Percentiles rank a stretch among this genome's conserved stretches.
Conservation (phyloP, 495 filamentous ascomycete genomes). For the Lophium mytilinum region DNA sequence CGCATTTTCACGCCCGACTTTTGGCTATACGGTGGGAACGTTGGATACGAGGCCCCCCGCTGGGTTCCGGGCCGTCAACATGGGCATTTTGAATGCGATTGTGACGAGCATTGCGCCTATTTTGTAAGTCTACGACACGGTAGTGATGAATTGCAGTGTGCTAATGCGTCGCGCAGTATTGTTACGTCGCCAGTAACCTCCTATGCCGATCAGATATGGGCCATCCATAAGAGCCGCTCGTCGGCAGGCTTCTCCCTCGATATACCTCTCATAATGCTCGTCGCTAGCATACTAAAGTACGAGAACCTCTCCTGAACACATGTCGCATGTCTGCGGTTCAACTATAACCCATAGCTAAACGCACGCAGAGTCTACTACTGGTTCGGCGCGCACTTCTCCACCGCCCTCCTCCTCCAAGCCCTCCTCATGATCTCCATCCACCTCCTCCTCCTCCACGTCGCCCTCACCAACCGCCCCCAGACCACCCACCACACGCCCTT, state of each 20-base stretch:
- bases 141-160: background rate
- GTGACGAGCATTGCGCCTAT: constrained; percentile 34
- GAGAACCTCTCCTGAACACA: constrained; percentile 15
- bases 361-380: constrained; percentile 77
- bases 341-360: background rate
- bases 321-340: background rate
- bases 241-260: constrained; percentile 85
- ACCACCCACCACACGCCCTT: constrained; percentile 23
- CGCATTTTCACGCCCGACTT: too few species aligned
- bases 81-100: constrained; percentile 26
- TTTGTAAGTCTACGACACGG: constrained; percentile 25
- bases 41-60: too few species aligned
- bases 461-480: constrained; percentile 76
- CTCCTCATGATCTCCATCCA: constrained; percentile 82
- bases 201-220: constrained; percentile 85
- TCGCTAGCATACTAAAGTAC: constrained; percentile 84
- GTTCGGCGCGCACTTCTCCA: constrained; percentile 78
- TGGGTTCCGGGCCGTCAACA: background rate
- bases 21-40: background rate
- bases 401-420: constrained; percentile 73
- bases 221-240: constrained; percentile 70
- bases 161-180: constrained; percentile 35
- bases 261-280: constrained; percentile 95
- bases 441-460: constrained; percentile 75
- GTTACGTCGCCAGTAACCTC: constrained; percentile 77